phyloP scores from a whole-genome alignment of 345 rosid genomes.

The Corchorus olitorius region DNA sequence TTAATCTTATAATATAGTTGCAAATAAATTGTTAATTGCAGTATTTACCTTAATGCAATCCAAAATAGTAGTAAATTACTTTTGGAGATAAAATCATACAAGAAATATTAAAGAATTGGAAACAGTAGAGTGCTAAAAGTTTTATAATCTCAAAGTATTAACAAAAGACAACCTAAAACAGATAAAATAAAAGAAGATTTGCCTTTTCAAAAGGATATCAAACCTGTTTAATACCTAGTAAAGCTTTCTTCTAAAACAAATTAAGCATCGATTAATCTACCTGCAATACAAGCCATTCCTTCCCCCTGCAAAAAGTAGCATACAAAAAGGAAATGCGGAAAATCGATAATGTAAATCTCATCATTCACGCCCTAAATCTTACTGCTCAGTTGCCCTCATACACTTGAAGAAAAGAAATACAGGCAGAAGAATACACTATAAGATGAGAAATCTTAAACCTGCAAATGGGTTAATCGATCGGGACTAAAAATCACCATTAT shows the following conservation, averaged over 20 bases:
- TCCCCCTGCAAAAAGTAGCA: constrained; percentile 11
- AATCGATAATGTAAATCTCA: neutral
- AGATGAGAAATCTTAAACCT: neutral
- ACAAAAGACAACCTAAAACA: neutral
- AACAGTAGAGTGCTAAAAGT: neutral
- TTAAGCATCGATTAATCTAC: neutral
- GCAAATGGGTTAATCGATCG: neutral
- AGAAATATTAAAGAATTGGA: neutral
- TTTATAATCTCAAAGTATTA: neutral
- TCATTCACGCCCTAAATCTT: neutral
- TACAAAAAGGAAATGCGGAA: neutral
- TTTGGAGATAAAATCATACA: neutral
- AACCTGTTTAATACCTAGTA: neutral
- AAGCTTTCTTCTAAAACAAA: neutral
- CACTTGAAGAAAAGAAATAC: neutral
- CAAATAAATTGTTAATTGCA: too few species aligned
- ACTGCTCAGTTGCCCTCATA: neutral
- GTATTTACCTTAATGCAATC: too few species aligned
- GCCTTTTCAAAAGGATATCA: neutral
- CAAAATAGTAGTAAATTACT: neutral
- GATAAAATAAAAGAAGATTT: neutral
- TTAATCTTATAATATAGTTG: too few species aligned
- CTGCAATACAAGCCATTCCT: neutral
- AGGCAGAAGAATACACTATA: neutral
- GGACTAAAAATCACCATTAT: neutral